Evolutionary conservation across 257 asterid species (phyloP).

Genomic region (Fraxinus excelsior): DNA sequence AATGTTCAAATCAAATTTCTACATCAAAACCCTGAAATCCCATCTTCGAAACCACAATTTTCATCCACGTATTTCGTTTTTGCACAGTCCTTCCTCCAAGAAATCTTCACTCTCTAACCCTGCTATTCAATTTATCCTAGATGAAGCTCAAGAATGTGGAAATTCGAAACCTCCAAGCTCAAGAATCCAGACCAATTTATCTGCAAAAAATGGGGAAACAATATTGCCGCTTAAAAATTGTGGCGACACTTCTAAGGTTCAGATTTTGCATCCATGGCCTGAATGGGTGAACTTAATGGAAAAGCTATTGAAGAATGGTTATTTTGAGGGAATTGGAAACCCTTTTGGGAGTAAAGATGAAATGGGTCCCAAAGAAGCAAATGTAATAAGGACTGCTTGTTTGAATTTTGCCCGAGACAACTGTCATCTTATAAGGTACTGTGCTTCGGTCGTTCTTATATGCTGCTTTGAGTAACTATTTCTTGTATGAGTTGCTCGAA

Average conservation of each 20-base stretch:
- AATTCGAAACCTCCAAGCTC: conserved; percentile 19
- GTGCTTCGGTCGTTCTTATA: neutral
- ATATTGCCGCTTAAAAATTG: conserved; percentile 9
- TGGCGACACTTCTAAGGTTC: conserved; percentile 19
- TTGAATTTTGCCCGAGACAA: conserved; percentile 79
- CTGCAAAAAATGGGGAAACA: conserved; percentile 32
- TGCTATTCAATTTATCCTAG: conserved; percentile 60
- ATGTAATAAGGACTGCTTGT: conserved; percentile 74
- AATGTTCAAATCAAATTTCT: conserved; percentile 34
- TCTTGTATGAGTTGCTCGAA: neutral
- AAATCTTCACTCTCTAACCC: conserved; percentile 46
- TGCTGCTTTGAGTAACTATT: conserved; percentile 3
- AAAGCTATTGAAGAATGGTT: conserved; percentile 53
- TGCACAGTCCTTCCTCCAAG: conserved; percentile 35
- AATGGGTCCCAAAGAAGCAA: conserved; percentile 56
- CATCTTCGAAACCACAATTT: conserved; percentile 29
- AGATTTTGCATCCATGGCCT: conserved; percentile 76
- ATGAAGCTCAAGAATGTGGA: conserved; percentile 45
- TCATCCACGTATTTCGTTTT: conserved; percentile 21
- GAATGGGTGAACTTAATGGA: conserved; percentile 83
- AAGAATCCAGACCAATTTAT: conserved; percentile 24
- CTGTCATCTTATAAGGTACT: conserved; percentile 69
- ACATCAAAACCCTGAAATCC: conserved; percentile 39
- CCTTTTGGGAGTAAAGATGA: conserved; percentile 49
- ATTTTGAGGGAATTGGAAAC: conserved; percentile 62